Base-by-base conservation (phyloP, 306 rosid genomes). In the Castanea mollissima region DNA sequence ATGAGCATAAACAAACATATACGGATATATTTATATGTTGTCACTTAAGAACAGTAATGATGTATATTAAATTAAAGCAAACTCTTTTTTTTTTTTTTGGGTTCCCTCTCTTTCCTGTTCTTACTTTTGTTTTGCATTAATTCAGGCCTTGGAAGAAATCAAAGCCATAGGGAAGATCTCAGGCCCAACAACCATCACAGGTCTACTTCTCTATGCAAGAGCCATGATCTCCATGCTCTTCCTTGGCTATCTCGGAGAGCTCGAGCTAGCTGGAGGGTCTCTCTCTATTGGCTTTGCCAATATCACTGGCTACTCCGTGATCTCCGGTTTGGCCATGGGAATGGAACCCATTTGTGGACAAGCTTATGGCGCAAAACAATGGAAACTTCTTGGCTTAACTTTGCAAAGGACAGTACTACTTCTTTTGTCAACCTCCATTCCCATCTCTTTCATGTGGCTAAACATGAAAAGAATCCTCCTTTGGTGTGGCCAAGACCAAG, bases 291-390 rank as follows among this genome's bases (percentile, higher is more conserved):
- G 98, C 2, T 91, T 96, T 31, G 99, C 99, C 6, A 96, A 96
- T 90, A 96, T 96, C 83, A 96, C 96, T 2, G 99, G 99, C 68
- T 96, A 96, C 93, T 96, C 99, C 10, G 96, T 96, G 1, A 89
- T 96, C 76, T 93, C 99, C 2, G 99, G 99, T 0, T 76, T 96
- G 23, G 99, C 99, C 79, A 93, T 93, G 97, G 99, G 99, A 73
- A 96, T 96, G 99, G 99, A 96, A 73, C 98, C 98, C 27, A 93
- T 96, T 31, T 96, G 99, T 34, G 99, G 98, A 0, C 98, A 96
- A 81, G 99, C 98, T 35, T 87, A 88, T 11, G 99, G 99, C 1
- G 99, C 99, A 0, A 86, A 89, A 76, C 97, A 95, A 69, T 62
- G 80, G 88, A 96, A 93, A 67, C 87, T 87, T 1, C 96, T 93